A percentile compares a stretch with the other conserved stretches of the same genome.
phyloP scores from a whole-genome alignment of 2,329 filamentous ascomycete genomes.

The Stachybotrys echinatus region DNA sequence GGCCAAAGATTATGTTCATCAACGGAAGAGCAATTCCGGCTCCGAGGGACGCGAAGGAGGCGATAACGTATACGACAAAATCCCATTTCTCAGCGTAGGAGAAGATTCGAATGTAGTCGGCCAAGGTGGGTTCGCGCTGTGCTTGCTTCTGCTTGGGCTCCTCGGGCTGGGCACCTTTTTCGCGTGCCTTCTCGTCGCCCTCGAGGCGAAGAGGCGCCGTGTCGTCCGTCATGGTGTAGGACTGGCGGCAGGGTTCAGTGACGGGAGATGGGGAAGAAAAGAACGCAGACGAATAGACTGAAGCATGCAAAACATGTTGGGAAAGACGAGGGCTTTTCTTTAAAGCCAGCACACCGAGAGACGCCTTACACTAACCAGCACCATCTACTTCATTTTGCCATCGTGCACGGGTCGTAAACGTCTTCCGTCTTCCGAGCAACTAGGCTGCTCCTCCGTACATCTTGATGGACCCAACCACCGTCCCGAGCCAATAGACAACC shows the following conservation, averaged over 20 bases:
- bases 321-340: too few relatives aligned
- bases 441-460: not conserved
- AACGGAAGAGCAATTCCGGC: conserved; percentile 27
- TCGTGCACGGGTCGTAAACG: not conserved
- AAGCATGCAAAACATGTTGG: too few relatives aligned
- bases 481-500: not conserved
- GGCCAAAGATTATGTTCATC: conserved; percentile 30
- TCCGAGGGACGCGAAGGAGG: conserved; percentile 23
- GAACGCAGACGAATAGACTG: too few relatives aligned
- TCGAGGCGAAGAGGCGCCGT: not conserved
- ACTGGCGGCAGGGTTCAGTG: too few relatives aligned
- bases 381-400: not conserved
- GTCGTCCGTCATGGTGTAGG: not conserved
- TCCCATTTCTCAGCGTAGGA: conserved; percentile 24
- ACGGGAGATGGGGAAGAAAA: too few relatives aligned
- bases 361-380: too few relatives aligned
- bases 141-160: not conserved
- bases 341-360: too few relatives aligned
- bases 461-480: not conserved
- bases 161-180: not conserved
- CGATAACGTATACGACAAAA: conserved; percentile 19
- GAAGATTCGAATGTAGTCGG: conserved; percentile 20
- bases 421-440: not conserved
- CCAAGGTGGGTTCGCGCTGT: conserved; percentile 5
- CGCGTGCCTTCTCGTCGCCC: not conserved